phyloP scores from a whole-genome alignment of 768 basidiomycete genomes.

The Amanita pallidorosea region DNA sequence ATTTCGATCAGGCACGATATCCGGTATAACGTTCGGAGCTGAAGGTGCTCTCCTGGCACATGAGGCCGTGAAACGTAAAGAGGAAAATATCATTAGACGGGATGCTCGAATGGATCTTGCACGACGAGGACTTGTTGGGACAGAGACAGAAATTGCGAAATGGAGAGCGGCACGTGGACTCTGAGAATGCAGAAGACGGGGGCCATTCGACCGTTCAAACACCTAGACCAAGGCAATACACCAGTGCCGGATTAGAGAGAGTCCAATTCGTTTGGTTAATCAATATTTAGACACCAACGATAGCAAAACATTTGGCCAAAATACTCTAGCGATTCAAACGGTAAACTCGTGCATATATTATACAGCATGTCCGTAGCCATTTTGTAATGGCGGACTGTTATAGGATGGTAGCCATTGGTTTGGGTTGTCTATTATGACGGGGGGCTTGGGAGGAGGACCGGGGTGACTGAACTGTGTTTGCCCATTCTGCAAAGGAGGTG shows the following conservation, averaged over 20 bases:
- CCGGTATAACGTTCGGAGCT: constrained; percentile 66
- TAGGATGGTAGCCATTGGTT: constrained; percentile 24
- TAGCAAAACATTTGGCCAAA: not conserved
- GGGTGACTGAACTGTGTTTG: constrained; percentile 22
- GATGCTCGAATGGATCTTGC: constrained; percentile 70
- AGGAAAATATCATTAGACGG: constrained; percentile 60
- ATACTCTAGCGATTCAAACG: not conserved
- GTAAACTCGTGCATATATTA: not conserved
- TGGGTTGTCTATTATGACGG: constrained; percentile 20
- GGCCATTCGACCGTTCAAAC: too few relatives aligned
- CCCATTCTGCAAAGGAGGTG: constrained; percentile 24
- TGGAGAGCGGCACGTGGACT: constrained; percentile 50
- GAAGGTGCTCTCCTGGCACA: constrained; percentile 67
- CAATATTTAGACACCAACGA: not conserved
- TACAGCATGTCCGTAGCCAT: constrained; percentile 4
- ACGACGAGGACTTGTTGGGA: constrained; percentile 63
- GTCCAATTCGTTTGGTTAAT: not conserved
- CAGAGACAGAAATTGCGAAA: constrained; percentile 74
- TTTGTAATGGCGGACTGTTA: constrained; percentile 2
- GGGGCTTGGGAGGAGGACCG: constrained; percentile 31
- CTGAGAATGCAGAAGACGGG: not conserved
- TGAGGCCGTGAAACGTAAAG: constrained; percentile 52
- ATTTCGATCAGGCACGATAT: constrained; percentile 35
- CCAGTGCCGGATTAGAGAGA: not conserved
- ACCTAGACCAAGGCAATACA: not conserved